Conservation (phyloP, 305 asterid species). For the Solanum aculeatissimum region DNA sequence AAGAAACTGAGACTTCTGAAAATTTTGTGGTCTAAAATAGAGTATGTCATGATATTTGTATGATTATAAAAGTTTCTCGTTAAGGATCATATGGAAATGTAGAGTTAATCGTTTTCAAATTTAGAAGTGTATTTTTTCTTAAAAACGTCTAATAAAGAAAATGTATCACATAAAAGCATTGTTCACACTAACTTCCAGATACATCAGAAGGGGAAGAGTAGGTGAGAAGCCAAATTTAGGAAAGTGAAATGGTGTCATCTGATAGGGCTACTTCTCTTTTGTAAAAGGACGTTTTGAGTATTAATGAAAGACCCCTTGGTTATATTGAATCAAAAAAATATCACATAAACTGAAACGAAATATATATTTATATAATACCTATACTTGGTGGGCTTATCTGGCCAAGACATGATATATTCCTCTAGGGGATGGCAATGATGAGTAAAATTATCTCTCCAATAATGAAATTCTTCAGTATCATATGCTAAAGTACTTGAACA, state of each 20-base stretch:
- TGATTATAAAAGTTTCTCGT: not conserved
- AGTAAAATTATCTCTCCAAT: constrained; percentile 23
- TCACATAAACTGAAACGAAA: not conserved
- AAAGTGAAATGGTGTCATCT: no score
- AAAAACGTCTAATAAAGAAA: not conserved
- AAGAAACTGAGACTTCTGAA: not conserved
- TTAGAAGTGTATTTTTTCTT: not conserved
- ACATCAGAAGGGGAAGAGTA: no score
- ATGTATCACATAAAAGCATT: not conserved
- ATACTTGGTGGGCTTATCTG: constrained; percentile 13
- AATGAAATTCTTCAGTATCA: constrained; percentile 19
- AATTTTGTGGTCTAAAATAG: not conserved
- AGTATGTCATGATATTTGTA: not conserved
- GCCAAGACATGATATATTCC: constrained; percentile 15
- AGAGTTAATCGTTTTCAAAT: not conserved
- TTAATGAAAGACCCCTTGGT: no score
- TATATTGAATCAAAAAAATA: no score
- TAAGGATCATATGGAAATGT: not conserved
- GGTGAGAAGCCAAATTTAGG: no score
- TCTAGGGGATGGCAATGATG: constrained; percentile 21
- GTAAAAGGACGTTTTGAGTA: no score
- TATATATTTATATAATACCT: not conserved
- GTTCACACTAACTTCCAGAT: no score
- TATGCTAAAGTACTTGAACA: constrained; percentile 16
- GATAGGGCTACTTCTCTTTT: no score